Base-by-base conservation (phyloP, 768 basidiomycete species). In the Lyophyllum semitale region DNA sequence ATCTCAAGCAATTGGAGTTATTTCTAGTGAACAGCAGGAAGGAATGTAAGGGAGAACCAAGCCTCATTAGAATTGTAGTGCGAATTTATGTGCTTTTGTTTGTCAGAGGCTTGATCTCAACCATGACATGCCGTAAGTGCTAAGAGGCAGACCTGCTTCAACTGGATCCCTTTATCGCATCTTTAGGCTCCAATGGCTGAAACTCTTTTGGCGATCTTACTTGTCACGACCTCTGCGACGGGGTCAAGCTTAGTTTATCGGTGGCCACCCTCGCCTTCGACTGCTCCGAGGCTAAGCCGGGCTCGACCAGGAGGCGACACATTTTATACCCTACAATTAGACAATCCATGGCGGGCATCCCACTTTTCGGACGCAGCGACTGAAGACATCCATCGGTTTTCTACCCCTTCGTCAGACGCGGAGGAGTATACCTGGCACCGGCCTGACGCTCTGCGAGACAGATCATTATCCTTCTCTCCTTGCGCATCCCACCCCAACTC, bases 141-240 rank as follows among this genome's bases (percentile, higher is more conserved):
- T 8, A 5, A 1, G 12, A 53, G 33, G 42, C 30, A 38, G 17
- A 25, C 8, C 22, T 26, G 23, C 43, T 13, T 6, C 13, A 7
- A 27, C 26, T 13, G 18, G 12, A 7, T 20, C 11, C 41, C 11
- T 37, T 48, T 41, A 53, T 4, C 35, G 18, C 23, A 4, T 27
- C 38, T 20, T 43, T 12, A 8, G 29, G 26, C 58, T 45, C 41
- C 26, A 26, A 91, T 91, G 89, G 86, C 88, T 37, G 88, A 91
- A 70, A 85, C 86, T 2, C 80, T 97, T 29, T 75, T 95, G 44
- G 88, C 91, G 9, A 77, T 96, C 57, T 72, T 95, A 4, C 83
- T 97, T 32, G 90, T 93, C 40, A 91, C 91, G 4, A 87, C 88
- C 12, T 94, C 93, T 8, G 86, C 91, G 7, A 90, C 87, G 64